These are phyloP conservation scores for Lasiodiplodia citricola DNA, from an alignment of 2,329 filamentous ascomycete genomes.

Conservation along the genomic window DNA sequence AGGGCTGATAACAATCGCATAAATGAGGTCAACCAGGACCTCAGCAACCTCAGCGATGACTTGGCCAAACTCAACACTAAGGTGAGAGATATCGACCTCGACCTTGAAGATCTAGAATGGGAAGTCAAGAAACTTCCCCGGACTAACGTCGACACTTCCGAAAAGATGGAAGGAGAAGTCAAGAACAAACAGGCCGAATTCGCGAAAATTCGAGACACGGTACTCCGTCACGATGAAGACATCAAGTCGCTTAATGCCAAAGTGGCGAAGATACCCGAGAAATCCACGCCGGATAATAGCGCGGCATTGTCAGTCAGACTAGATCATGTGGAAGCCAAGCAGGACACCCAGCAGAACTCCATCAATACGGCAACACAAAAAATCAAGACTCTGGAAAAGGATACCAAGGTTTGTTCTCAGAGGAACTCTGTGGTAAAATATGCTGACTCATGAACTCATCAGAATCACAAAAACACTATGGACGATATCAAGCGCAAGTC, in stretches of 20 bases:
- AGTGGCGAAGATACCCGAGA: background rate
- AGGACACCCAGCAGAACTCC: background rate
- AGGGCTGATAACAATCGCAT: conserved; percentile 5
- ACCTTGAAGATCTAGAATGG: background rate
- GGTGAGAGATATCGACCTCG: conserved; percentile 2
- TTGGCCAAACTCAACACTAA: background rate
- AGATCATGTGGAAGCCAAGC: background rate
- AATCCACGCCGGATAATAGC: background rate
- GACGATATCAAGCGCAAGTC: background rate
- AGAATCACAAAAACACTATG: background rate
- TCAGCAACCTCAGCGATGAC: background rate
- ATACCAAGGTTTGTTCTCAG: background rate
- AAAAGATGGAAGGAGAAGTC: background rate
- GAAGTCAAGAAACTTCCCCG: background rate
- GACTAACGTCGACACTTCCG: background rate
- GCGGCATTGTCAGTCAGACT: background rate
- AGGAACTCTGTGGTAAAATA: background rate
- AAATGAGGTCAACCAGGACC: background rate
- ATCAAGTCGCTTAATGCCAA: background rate
- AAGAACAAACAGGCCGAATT: background rate
- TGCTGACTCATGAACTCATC: background rate
- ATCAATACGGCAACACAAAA: background rate
- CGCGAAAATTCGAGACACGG: background rate
- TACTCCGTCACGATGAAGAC: background rate
- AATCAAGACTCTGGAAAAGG: background rate